phyloP scores from a whole-genome alignment of 169 alveolate species.

The Babesia microti region DNA sequence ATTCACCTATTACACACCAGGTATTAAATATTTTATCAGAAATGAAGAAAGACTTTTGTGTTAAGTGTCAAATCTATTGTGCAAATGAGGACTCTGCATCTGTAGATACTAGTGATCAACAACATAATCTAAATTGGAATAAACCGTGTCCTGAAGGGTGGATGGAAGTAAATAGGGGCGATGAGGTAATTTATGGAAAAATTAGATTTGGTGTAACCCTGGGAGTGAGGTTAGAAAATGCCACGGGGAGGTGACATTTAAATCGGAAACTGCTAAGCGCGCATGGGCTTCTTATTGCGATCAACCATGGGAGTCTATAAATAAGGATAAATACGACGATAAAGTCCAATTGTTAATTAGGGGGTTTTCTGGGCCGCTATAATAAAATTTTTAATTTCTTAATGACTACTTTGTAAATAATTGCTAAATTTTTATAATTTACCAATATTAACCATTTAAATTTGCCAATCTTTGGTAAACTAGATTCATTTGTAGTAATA shows the following conservation, averaged over 20 bases:
- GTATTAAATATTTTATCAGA: conserved; percentile 8
- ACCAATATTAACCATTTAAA: no score
- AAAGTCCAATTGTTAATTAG: no score
- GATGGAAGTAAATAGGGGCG: not conserved
- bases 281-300: conserved; percentile 32
- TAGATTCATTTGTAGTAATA: no score
- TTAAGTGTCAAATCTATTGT: conserved; percentile 33
- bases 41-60: conserved; percentile 19
- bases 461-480: no score
- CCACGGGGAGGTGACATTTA: conserved; percentile 7
- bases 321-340: not conserved
- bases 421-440: no score
- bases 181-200: conserved; percentile 1
- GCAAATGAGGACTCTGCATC: conserved; percentile 27
- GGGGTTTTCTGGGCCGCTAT: no score
- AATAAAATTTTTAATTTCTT: no score
- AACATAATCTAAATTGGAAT: conserved; percentile 25
- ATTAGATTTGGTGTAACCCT: conserved; percentile 8
- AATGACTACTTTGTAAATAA: no score
- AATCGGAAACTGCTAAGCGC: conserved; percentile 31
- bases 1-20: conserved; percentile 41
- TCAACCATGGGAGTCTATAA: conserved; percentile 16
- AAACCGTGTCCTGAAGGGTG: conserved; percentile 26
- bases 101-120: conserved; percentile 10
- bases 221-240: conserved; percentile 24